These are phyloP conservation scores for Rhizophora apiculata DNA, from an alignment of 345 rosid genomes.

Conservation along the genomic window DNA sequence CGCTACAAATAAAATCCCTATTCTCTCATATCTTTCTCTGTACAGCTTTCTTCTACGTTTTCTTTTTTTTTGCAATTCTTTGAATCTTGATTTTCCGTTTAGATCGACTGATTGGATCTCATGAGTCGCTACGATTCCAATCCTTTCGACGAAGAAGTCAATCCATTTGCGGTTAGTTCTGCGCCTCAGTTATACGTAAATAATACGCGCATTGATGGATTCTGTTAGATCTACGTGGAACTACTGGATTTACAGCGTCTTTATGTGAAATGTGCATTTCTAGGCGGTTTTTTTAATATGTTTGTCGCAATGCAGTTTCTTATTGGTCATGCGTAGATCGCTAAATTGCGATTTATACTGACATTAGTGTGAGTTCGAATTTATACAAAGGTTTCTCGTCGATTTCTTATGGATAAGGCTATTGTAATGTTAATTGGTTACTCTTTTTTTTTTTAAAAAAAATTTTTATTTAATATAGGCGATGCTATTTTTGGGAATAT, in stretches of 20 bases:
- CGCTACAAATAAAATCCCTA: background rate
- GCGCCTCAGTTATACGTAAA: background rate
- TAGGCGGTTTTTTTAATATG: no score
- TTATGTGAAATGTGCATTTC: no score
- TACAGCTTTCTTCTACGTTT: background rate
- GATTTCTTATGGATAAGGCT: background rate
- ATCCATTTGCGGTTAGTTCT: conserved; percentile 81
- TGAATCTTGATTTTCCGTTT: background rate
- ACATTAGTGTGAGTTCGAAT: background rate
- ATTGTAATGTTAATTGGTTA: no score
- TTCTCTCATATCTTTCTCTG: background rate
- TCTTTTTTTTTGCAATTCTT: background rate
- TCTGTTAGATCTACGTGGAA: background rate
- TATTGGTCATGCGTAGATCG: background rate
- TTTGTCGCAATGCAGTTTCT: background rate
- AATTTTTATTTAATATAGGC: no score
- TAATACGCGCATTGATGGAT: background rate
- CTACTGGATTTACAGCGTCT: background rate
- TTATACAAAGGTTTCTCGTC: background rate
- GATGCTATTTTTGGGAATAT: no score
- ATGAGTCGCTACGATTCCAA: conserved; percentile 76
- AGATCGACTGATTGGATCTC: conserved; percentile 22
- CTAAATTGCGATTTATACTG: background rate
- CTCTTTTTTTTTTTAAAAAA: no score
- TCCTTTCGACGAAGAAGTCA: conserved; percentile 82